Percentiles rank a stretch among this genome's conserved stretches.
These are phyloP conservation scores for Pochonia chlamydosporia DNA, from an alignment of 2,329 filamentous ascomycete genomes.

Conservation along the genomic window DNA sequence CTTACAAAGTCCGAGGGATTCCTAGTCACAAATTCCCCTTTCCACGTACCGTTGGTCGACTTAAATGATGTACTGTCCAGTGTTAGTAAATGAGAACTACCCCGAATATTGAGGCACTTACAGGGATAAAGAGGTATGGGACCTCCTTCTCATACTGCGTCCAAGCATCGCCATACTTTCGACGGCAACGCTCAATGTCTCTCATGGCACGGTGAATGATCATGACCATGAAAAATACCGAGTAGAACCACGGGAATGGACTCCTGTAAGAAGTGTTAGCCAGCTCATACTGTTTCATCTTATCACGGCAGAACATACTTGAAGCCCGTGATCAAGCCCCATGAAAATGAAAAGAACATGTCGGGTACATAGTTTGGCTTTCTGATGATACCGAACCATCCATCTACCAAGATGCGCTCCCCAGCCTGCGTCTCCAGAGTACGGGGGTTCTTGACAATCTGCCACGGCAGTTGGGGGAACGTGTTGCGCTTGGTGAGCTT, in stretches of 20 bases:
- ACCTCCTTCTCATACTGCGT: constrained; percentile 69
- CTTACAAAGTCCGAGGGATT: too few relatives aligned
- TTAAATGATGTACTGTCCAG: not conserved
- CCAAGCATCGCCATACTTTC: constrained; percentile 79
- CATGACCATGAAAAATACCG: constrained; percentile 74
- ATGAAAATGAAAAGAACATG: constrained; percentile 39
- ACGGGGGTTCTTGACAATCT: constrained; percentile 71
- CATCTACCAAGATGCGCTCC: constrained; percentile 72
- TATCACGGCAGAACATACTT: constrained; percentile 17
- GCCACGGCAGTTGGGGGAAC: constrained; percentile 88
- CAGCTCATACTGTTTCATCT: not conserved
- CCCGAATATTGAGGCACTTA: too few relatives aligned
- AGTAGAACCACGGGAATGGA: constrained; percentile 87
- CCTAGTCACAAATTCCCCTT: too few relatives aligned
- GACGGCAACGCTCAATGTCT: constrained; percentile 69
- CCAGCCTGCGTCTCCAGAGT: constrained; percentile 61
- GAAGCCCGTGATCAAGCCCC: constrained; percentile 44
- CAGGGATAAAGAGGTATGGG: constrained; percentile 77
- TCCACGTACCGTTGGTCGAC: too few relatives aligned
- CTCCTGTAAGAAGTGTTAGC: constrained; percentile 30
- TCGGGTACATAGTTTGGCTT: constrained; percentile 49
- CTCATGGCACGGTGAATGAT: constrained; percentile 70
- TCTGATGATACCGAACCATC: constrained; percentile 72
- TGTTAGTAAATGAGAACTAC: too few relatives aligned
- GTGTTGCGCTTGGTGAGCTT: constrained; percentile 63